Evolutionary conservation across 2,329 filamentous ascomycete genomes (phyloP).

Genomic region (Fusarium tuaranense): DNA sequence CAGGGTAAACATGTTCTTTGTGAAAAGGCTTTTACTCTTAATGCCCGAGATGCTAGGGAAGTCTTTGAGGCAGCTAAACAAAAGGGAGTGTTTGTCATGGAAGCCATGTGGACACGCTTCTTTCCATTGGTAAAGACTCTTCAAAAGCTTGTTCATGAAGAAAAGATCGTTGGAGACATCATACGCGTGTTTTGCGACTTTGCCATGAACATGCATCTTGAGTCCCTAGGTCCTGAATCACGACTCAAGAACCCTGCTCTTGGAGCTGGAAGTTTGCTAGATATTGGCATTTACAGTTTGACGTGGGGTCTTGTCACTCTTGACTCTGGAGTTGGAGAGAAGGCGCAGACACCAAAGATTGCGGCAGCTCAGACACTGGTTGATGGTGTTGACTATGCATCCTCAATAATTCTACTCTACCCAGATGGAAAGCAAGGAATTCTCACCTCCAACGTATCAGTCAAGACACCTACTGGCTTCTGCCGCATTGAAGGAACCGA

Average conservation of each 20-base stretch:
- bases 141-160: conserved; percentile 51
- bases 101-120: conserved; percentile 61
- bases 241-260: conserved; percentile 53
- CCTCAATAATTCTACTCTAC: conserved; percentile 55
- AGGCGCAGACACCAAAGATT: conserved; percentile 49
- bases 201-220: conserved; percentile 50
- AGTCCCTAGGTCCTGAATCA: conserved; percentile 45
- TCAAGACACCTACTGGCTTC: conserved; percentile 43
- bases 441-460: conserved; percentile 52
- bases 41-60: conserved; percentile 52
- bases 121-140: conserved; percentile 53
- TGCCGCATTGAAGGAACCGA: conserved; percentile 56
- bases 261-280: conserved; percentile 56
- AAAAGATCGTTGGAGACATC: conserved; percentile 54
- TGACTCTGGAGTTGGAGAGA: conserved; percentile 44
- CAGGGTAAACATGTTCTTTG: conserved; percentile 59
- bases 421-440: conserved; percentile 54
- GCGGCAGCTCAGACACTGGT: conserved; percentile 51
- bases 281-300: conserved; percentile 58
- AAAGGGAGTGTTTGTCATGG: conserved; percentile 57
- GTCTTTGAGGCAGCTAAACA: conserved; percentile 53
- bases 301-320: conserved; percentile 54
- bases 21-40: conserved; percentile 59
- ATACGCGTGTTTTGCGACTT: conserved; percentile 56
- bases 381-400: conserved; percentile 50